A percentile compares a stretch with the other conserved stretches of the same genome.
Evolutionary conservation across 192 early-diverging fungal species (phyloP).

Genomic region (Coemansia umbellata): DNA sequence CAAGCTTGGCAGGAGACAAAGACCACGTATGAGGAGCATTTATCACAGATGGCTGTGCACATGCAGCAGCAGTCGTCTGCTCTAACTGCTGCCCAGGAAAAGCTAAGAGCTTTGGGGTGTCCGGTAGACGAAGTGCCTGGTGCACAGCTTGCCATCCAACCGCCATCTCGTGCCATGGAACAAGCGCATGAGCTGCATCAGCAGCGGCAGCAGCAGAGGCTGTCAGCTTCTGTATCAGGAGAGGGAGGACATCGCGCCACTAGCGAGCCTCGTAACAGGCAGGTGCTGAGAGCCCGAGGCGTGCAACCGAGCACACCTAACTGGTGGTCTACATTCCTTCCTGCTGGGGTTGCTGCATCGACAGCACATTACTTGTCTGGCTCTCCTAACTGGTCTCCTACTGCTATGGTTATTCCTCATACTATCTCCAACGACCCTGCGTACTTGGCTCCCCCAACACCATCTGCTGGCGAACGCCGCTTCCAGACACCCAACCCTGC

Average conservation of each 20-base stretch:
- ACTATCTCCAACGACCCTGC: constrained; percentile 7
- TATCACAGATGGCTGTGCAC: constrained; percentile 41
- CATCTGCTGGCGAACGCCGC: constrained; percentile 22
- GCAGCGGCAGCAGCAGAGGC: not conserved
- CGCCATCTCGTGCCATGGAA: not conserved
- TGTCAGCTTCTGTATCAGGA: too few relatives aligned
- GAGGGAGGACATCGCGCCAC: too few relatives aligned
- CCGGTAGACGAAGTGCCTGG: not conserved
- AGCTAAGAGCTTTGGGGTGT: constrained; percentile 12
- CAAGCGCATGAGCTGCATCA: not conserved
- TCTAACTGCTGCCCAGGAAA: constrained; percentile 7
- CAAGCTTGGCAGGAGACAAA: constrained; percentile 20
- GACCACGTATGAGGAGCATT: constrained; percentile 23
- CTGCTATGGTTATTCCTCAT: constrained; percentile 13
- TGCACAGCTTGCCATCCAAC: not conserved
- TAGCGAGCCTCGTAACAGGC: constrained; percentile 1
- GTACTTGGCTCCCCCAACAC: constrained; percentile 37
- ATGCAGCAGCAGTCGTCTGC: constrained; percentile 26
- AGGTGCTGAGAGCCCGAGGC: not conserved
- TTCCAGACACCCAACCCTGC: constrained; percentile 32
- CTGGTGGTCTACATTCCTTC: constrained; percentile 47
- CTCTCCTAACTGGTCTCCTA: constrained; percentile 29
- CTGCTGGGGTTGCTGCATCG: not conserved
- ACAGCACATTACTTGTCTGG: not conserved
- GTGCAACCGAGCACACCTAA: constrained; percentile 7